phyloP scores from a whole-genome alignment of 257 asterid genomes.

The Misopates orontium region DNA sequence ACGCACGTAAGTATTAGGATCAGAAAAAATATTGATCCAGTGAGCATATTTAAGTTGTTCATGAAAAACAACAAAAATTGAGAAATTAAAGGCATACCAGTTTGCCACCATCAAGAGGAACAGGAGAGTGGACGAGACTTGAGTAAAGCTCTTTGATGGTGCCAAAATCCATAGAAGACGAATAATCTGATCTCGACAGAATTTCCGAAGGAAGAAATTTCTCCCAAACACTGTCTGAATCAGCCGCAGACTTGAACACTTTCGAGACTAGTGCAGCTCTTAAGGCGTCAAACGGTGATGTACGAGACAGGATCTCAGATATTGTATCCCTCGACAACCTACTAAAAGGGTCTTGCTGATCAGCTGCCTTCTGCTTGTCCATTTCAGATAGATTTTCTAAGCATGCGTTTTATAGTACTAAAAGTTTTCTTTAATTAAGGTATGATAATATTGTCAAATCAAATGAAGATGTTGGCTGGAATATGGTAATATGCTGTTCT shows the following conservation, averaged over 20 bases:
- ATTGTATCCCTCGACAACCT: background rate
- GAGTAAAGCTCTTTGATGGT: background rate
- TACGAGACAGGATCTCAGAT: conserved; percentile 1
- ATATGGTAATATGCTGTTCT: no score
- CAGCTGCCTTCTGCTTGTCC: no score
- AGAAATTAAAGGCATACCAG: background rate
- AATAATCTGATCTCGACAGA: background rate
- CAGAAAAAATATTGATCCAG: no score
- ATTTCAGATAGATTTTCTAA: no score
- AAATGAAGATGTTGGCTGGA: no score
- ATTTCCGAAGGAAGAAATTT: background rate
- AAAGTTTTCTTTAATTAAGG: no score
- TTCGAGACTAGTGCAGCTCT: conserved; percentile 2
- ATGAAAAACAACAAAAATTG: no score
- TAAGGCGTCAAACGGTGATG: background rate
- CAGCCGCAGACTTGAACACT: background rate
- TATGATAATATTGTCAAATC: no score
- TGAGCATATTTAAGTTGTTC: no score
- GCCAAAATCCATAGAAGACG: background rate
- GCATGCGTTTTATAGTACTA: no score
- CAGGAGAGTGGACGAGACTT: background rate
- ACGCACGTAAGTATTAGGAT: no score
- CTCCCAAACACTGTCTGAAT: conserved; percentile 7
- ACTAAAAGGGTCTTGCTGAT: no score
- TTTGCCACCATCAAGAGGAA: conserved; percentile 2